A percentile compares a stretch with the other conserved stretches of the same genome.
phyloP scores from a whole-genome alignment of 441 rosid genomes.

The Omphalea diandra region DNA sequence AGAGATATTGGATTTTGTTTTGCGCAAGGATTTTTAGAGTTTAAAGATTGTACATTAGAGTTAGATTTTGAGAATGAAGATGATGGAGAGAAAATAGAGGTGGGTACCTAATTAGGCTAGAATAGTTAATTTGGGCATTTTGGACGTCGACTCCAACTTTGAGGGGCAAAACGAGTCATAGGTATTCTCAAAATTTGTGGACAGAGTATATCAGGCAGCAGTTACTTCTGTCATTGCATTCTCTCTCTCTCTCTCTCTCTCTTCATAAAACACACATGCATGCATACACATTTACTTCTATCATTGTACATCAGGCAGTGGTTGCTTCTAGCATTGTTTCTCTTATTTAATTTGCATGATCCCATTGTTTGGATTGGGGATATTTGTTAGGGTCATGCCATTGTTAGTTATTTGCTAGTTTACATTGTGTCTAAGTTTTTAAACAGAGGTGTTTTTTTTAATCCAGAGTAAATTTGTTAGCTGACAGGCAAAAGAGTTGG shows the following conservation, averaged over 20 bases:
- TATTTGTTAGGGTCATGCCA: neutral
- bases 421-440: slow-evolving; percentile 4
- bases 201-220: neutral
- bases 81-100: too few species aligned
- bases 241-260: neutral
- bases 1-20: too few species aligned
- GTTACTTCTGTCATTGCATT: neutral
- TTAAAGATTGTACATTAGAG: too few species aligned
- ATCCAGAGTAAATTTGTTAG: too few species aligned
- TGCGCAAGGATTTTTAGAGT: too few species aligned
- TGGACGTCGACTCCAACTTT: neutral
- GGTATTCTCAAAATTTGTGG: neutral
- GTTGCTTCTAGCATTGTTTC: neutral
- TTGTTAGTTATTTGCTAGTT: neutral
- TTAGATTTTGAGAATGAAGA: too few species aligned
- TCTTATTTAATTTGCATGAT: neutral
- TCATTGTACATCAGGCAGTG: too few species aligned
- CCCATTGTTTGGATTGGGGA: neutral
- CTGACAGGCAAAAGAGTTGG: neutral
- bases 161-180: neutral
- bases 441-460: too few species aligned
- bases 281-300: too few species aligned
- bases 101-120: too few species aligned
- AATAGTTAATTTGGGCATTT: neutral
- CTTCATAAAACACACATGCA: neutral